Percentiles rank a stretch among this genome's conserved stretches.
phyloP scores from a whole-genome alignment of 345 rosid species.

The Mallotus nudiflorus region DNA sequence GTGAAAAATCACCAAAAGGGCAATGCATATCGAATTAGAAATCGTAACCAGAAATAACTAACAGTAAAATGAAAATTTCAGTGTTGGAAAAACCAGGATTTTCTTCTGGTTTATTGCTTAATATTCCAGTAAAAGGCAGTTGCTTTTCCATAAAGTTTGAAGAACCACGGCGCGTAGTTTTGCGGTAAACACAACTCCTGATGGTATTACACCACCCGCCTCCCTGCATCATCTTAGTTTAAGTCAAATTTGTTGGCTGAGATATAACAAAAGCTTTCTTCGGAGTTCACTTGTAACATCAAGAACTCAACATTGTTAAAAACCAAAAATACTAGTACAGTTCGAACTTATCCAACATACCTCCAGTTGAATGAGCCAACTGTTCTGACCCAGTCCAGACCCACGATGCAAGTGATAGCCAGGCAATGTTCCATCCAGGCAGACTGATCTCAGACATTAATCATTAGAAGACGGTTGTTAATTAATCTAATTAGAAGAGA shows the following conservation, averaged over 20 bases:
- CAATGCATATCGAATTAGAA: background rate
- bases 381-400: conserved; percentile 26
- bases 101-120: conserved; percentile 29
- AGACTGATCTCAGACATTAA: conserved; percentile 25
- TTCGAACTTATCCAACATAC: no score
- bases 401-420: conserved; percentile 38
- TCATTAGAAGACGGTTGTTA: no score
- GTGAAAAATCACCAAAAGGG: background rate
- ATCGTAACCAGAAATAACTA: background rate
- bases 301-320: background rate
- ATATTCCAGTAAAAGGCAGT: conserved; percentile 32
- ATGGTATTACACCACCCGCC: conserved; percentile 37
- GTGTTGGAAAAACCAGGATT: conserved; percentile 28
- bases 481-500: no score
- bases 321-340: background rate
- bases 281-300: no score
- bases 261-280: no score
- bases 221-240: conserved; percentile 17
- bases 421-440: conserved; percentile 36
- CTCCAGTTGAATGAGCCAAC: conserved; percentile 39
- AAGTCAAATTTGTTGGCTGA: no score
- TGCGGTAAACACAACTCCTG: conserved; percentile 25
- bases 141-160: conserved; percentile 30
- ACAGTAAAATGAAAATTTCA: background rate
- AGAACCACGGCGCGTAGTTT: conserved; percentile 37